These are phyloP conservation scores for Handroanthus guayacan DNA, from an alignment of 257 asterid species.

Conservation along the genomic window DNA sequence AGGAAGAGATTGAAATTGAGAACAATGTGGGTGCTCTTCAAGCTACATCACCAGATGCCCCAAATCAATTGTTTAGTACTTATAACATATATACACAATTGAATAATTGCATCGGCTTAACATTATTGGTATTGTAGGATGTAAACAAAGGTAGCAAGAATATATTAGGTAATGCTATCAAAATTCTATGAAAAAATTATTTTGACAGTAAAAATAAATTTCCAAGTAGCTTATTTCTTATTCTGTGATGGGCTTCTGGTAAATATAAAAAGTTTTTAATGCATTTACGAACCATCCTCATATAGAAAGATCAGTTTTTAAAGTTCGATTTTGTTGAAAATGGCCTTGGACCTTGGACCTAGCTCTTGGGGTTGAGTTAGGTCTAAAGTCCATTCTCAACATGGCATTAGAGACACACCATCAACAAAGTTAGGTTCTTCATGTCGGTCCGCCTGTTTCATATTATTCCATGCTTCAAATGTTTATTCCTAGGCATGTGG, in stretches of 20 bases:
- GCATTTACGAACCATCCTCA: neutral
- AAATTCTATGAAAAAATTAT: neutral
- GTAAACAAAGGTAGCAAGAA: neutral
- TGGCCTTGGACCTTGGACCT: too few species aligned
- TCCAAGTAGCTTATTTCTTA: neutral
- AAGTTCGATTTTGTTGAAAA: neutral
- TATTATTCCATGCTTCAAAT: too few species aligned
- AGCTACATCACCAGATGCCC: conserved; percentile 30
- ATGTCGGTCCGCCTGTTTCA: too few species aligned
- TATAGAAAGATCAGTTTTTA: neutral
- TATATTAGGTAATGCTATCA: neutral
- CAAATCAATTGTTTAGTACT: conserved; percentile 16
- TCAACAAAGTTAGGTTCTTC: too few species aligned
- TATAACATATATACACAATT: neutral
- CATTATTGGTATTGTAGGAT: neutral
- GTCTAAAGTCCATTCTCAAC: too few species aligned
- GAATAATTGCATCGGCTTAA: neutral
- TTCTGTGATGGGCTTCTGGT: neutral
- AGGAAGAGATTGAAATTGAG: conserved; percentile 49
- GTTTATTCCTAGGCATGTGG: too few species aligned
- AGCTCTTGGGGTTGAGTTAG: too few species aligned
- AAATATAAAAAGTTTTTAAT: neutral
- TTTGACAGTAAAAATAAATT: neutral
- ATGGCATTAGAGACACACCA: too few species aligned
- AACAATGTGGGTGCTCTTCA: conserved; percentile 35